phyloP scores from a whole-genome alignment of 140 eudicot species.

The Anethum foeniculum region DNA sequence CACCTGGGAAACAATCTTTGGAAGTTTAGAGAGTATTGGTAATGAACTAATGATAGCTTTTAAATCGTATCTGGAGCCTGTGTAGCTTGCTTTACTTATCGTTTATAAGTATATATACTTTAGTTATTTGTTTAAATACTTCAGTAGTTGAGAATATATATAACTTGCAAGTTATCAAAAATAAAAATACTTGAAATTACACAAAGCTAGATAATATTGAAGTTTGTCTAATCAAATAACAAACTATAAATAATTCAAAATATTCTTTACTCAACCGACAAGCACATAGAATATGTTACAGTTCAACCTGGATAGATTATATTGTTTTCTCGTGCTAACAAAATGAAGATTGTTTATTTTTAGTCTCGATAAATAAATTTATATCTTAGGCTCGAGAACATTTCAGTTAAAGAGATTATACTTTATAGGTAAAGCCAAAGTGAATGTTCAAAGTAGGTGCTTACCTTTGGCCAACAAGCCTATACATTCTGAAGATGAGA shows the following conservation, averaged over 20 bases:
- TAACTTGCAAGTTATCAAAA: neutral
- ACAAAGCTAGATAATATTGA: neutral
- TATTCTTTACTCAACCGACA: too few relatives aligned
- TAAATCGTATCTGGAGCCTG: neutral
- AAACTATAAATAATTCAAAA: neutral
- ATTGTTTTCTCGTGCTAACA: too few relatives aligned
- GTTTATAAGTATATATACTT: neutral
- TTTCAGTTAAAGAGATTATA: too few relatives aligned
- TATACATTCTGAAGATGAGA: slow-evolving; percentile 37
- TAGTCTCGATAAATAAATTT: too few relatives aligned
- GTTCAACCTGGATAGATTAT: too few relatives aligned
- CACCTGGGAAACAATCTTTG: slow-evolving; percentile 34
- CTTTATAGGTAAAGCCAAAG: too few relatives aligned
- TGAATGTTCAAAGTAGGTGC: too few relatives aligned
- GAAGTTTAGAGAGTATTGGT: neutral
- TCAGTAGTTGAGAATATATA: neutral
- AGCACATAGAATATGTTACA: too few relatives aligned
- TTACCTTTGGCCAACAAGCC: slow-evolving; percentile 40
- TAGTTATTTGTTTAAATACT: neutral
- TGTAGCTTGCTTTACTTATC: neutral
- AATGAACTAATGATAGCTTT: neutral
- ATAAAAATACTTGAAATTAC: neutral
- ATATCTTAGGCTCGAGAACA: too few relatives aligned
- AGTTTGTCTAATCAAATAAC: neutral
- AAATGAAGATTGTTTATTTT: too few relatives aligned